Evolutionary conservation across 2,329 filamentous ascomycete genomes (phyloP), one percentile per base, ranked within the genome.

Genomic region (Fusarium sp.): DNA sequence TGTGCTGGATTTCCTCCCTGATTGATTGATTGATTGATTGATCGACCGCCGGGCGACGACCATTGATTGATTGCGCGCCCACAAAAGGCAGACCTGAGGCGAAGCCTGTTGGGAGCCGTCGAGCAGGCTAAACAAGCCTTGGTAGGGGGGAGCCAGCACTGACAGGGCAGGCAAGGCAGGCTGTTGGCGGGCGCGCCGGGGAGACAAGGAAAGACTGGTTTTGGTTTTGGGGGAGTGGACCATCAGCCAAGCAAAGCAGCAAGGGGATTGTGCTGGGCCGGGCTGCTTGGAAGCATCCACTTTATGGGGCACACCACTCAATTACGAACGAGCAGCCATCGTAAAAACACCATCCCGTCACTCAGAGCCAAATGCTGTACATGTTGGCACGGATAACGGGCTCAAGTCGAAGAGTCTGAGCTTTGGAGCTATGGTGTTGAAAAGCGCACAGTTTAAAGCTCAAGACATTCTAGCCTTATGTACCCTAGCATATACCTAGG

Each of bases 71-170:
- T 70, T 66, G 64, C 60, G 64, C 25, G 19, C 41, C 57, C 57
- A 70, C 63, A 65, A 65, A 56, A 64, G 48, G 57, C 53, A 64
- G 55, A 64, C 63, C 58, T 69, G 67, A 70, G 67, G 65, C 63
- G 67, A 67, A 68, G 58, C 63, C 54, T 63, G 58, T 63, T 64
- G 59, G 59, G 25, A 54, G 63, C 58, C 62, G 54, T 45, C 49
- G 36, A 58, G 53, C 29, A 50, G 54, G 63, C 58, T 60, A 66
- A 60, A 53, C 46, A 58, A 53, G 56, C 44, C 48, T 42, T 46
- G 49, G 47, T 45, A 49, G 42, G 41, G 43, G 44, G 57, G 32
- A 19, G 13, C 46, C 34, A 60, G 55, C 46, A 24, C 46, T 52
- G 61, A 39, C 39, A 61, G 50, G 42, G 31, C 31, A 34, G 31